Evolutionary conservation across 768 basidiomycete genomes (phyloP).

Genomic region (Serendipita vermifera): DNA sequence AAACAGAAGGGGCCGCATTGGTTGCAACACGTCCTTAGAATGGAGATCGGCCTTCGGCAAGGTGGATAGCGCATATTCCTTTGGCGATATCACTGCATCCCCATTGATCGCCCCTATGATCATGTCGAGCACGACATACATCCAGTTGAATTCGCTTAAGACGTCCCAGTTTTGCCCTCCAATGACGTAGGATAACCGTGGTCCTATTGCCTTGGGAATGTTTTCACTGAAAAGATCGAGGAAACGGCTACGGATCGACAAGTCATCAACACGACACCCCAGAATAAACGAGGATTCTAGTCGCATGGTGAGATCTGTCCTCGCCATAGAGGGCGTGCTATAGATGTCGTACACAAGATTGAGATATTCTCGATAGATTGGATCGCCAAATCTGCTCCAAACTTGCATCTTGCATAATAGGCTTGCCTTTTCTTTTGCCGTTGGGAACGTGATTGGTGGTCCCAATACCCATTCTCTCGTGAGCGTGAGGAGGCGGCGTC

Average conservation of each 20-base stretch:
- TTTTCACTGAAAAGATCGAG: constrained; percentile 82
- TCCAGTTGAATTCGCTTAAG: constrained; percentile 86
- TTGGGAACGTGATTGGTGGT: constrained; percentile 73
- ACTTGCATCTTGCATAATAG: constrained; percentile 77
- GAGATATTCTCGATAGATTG: constrained; percentile 69
- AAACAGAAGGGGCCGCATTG: constrained; percentile 72
- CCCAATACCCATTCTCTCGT: constrained; percentile 83
- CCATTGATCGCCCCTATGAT: constrained; percentile 60
- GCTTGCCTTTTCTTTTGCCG: constrained; percentile 89
- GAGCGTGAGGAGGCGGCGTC: constrained; percentile 74
- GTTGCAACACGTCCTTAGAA: constrained; percentile 44
- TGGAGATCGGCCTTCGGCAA: constrained; percentile 19
- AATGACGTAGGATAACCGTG: constrained; percentile 76
- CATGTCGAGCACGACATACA: constrained; percentile 79
- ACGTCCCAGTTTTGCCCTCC: constrained; percentile 94
- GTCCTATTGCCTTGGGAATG: constrained; percentile 68
- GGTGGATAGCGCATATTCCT: constrained; percentile 19
- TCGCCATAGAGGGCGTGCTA: constrained; percentile 67
- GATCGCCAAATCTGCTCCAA: constrained; percentile 69
- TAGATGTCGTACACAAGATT: constrained; percentile 91
- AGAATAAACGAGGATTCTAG: constrained; percentile 88
- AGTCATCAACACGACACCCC: constrained; percentile 76
- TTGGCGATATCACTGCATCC: constrained; percentile 27
- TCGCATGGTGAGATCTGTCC: constrained; percentile 86
- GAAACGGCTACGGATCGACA: constrained; percentile 66